Evolutionary conservation across 2,329 filamentous ascomycete species (phyloP), one percentile per base, ranked within the genome.

Genomic region (Aspergillus terreus): DNA sequence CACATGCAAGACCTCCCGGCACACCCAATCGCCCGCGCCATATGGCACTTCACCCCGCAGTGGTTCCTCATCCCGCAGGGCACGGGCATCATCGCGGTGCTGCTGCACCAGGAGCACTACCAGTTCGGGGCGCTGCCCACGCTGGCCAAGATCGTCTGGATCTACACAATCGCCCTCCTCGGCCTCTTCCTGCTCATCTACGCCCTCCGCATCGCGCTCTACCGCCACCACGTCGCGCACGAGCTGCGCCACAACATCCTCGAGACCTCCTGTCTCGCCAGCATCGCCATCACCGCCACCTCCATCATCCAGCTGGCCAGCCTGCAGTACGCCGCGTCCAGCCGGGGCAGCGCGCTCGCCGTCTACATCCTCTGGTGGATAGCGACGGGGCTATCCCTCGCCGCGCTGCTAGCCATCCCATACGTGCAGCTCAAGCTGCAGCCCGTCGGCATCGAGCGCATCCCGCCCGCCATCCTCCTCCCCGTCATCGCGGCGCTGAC

Each of bases 281-380:
- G 69, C 58, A 66, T 73, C 47, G 58, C 62, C 23, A 72, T 75
- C 51, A 62, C 69, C 1, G 70, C 65, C 48, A 66, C 64, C 6
- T 60, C 63, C 3, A 68, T 72, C 44, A 61, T 65, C 27, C 56
- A 71, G 12, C 63, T 70, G 52, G 84, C 95, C 63, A 86, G 62
- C 2, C 62, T 71, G 4, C 44, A 61, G 32, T 63, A 67, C 54
- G 59, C 61, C 15, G 19, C 19, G 19, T 45, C 40, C 32, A 15
- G 36, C 11, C 56, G 58, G 10, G 64, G 65, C 3, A 11, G 4
- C 35, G 35, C 14, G 11, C 36, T 71, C 7, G 57, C 62, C 19
- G 61, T 66, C 4, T 71, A 67, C 52, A 57, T 73, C 14, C 63
- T 76, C 23, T 76, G 73, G 73, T 76, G 73, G 72, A 63, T 72